These are phyloP conservation scores for Neofusicoccum cordaticola DNA, from an alignment of 2,329 filamentous ascomycete genomes.

Conservation along the genomic window DNA sequence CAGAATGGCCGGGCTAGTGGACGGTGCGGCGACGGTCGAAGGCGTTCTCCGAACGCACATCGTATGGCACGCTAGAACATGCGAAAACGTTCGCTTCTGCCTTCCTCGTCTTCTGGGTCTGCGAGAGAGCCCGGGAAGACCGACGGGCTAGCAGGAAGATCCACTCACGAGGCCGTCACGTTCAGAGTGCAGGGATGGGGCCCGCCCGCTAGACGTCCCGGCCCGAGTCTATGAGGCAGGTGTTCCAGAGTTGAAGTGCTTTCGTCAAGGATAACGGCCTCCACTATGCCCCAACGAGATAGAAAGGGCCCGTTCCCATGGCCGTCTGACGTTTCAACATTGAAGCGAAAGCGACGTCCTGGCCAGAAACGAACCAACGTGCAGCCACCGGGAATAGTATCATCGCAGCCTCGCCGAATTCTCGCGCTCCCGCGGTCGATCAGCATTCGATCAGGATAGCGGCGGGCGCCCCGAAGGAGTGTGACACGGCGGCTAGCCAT, in stretches of 20 bases:
- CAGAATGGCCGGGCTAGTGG: not conserved
- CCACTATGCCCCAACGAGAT: not conserved
- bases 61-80: conserved; percentile 6
- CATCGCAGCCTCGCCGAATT: conserved; percentile 1
- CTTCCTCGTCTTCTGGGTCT: not conserved
- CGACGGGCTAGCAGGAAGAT: not conserved
- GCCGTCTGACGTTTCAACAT: conserved; percentile 2
- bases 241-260: conserved; percentile 17
- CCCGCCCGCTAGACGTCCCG: not conserved
- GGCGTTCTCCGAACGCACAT: conserved; percentile 6
- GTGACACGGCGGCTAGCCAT: conserved; percentile 11
- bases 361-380: not conserved
- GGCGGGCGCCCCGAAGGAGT: conserved; percentile 13
- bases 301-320: not conserved
- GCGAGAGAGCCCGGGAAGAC: not conserved
- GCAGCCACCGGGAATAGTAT: conserved; percentile 5
- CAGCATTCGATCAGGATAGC: conserved; percentile 4
- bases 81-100: conserved; percentile 16
- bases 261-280: conserved; percentile 11
- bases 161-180: not conserved
- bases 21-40: not conserved
- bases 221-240: conserved; percentile 2
- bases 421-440: conserved; percentile 4
- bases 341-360: conserved; percentile 7
- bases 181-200: not conserved